phyloP scores from a whole-genome alignment of 805 yeast species.

The Metschnikowia cerradonensis region DNA sequence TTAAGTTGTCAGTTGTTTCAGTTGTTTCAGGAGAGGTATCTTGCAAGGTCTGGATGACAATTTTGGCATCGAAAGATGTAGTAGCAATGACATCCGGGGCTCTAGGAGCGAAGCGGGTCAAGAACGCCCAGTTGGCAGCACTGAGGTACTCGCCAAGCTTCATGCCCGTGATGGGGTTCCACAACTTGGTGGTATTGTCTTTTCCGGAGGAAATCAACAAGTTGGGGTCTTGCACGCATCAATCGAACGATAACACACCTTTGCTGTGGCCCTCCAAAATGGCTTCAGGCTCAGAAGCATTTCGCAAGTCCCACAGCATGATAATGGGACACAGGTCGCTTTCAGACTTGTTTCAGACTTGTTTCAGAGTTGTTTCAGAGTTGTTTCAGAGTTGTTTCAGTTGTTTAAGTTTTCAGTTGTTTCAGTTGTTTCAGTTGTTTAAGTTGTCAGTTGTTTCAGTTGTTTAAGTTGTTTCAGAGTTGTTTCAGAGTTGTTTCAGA shows the following conservation, averaged over 20 bases:
- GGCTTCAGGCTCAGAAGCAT: constrained; percentile 84
- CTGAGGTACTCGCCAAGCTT: constrained; percentile 85
- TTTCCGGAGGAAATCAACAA: constrained; percentile 87
- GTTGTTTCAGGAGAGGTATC: constrained; percentile 62
- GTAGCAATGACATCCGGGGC: constrained; percentile 88
- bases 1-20: too few species aligned
- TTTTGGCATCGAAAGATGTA: constrained; percentile 82
- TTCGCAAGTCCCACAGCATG: constrained; percentile 90
- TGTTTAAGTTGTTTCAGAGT: too few species aligned
- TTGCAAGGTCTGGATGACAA: constrained; percentile 80
- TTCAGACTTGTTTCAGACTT: too few species aligned
- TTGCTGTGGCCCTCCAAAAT: constrained; percentile 75
- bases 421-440: too few species aligned
- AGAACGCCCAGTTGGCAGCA: constrained; percentile 90
- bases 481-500: too few species aligned
- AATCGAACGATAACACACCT: constrained; percentile 86
- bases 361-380: too few species aligned
- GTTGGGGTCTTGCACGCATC: constrained; percentile 82
- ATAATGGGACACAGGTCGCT: constrained; percentile 77
- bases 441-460: too few species aligned
- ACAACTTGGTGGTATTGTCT: constrained; percentile 79
- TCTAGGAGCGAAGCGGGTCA: constrained; percentile 80
- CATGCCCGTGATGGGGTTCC: constrained; percentile 81
- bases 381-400: too few species aligned
- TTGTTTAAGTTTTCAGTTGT: too few species aligned